Percentiles rank a stretch among this genome's conserved stretches.
Evolutionary conservation across 2,329 filamentous ascomycete species (phyloP).

Genomic region (Tolypocladium endophyticum): DNA sequence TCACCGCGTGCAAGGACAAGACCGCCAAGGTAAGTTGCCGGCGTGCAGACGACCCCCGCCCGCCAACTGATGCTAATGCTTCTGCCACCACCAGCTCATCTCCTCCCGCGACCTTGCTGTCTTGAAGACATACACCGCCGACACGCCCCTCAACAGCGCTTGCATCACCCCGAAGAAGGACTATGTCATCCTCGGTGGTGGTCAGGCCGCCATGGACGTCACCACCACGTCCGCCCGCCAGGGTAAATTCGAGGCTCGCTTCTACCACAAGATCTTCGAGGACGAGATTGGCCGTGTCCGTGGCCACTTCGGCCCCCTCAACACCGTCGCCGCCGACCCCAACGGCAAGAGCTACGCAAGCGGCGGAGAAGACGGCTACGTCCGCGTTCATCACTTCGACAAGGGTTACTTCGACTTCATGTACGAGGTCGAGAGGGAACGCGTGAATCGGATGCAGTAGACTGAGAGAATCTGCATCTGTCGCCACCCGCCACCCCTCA

Average conservation of each 20-base stretch:
- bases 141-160: constrained; percentile 94
- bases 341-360: constrained; percentile 87
- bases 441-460: constrained; percentile 34
- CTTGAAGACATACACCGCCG: constrained; percentile 83
- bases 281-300: constrained; percentile 96
- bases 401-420: constrained; percentile 97
- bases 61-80: constrained; percentile 4
- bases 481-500: neutral
- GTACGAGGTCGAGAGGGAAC: constrained; percentile 95
- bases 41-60: neutral
- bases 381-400: constrained; percentile 96
- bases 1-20: constrained; percentile 98
- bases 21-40: constrained; percentile 61
- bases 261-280: constrained; percentile 99
- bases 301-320: constrained; percentile 93
- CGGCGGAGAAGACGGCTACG: constrained; percentile 96
- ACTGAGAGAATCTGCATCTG: neutral
- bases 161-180: constrained; percentile 92
- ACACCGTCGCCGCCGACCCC: constrained; percentile 91
- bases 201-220: constrained; percentile 97
- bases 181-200: constrained; percentile 94
- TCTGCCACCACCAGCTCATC: constrained; percentile 47
- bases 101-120: constrained; percentile 78
- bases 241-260: constrained; percentile 98
- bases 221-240: constrained; percentile 88